Evolutionary conservation across 768 basidiomycete genomes (phyloP), one percentile per base, ranked within the genome.

Genomic region (Hypsizygus marmoreus): DNA sequence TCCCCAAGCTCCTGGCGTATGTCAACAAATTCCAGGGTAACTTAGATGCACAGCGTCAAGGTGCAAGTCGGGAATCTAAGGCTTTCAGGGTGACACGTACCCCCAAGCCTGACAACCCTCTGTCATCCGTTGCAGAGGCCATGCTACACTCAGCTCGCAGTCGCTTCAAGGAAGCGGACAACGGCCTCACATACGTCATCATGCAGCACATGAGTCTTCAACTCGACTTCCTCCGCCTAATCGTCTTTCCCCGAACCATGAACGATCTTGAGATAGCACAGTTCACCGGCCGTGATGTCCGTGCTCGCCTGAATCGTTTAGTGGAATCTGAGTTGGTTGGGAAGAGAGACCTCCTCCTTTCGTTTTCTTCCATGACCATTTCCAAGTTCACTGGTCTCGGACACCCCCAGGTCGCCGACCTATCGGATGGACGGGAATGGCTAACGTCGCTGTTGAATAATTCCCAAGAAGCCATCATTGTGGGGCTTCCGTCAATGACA

Each of bases 91-190:
- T 77, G n/a, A 81, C 82, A 11, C 79, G 79, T n/a, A 71, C 76
- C 4, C 84, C 86, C 4, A 85, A 80, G 56, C 87, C 87, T 6
- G 84, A 84, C 40, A 91, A 91, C 52, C 84, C 91, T 2, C 70
- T 94, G 12, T 89, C 88, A 1, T 81, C 86, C 10, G 89, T 93
- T n/a, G 91, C 91, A 1, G 82, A 88, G 51, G 88, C 90, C 23
- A 88, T 92, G 81, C 64, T 93, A 29, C 72, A 78, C 43, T 87
- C 88, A 0, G 87, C 91, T 20, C 78, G 82, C 31, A 81, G 71
- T 32, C 79, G 82, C 16, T 79, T 91, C 64, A 84, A 79, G 53
- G 88, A 89, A 64, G 73, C 76, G 11, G 86, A 86, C 46, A 64
- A 69, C 7, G 76, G 70, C 1, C 63, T 87, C 6, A 76, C 77